phyloP scores from a whole-genome alignment of 2,329 filamentous ascomycete species.

The Penicillium expansum region DNA sequence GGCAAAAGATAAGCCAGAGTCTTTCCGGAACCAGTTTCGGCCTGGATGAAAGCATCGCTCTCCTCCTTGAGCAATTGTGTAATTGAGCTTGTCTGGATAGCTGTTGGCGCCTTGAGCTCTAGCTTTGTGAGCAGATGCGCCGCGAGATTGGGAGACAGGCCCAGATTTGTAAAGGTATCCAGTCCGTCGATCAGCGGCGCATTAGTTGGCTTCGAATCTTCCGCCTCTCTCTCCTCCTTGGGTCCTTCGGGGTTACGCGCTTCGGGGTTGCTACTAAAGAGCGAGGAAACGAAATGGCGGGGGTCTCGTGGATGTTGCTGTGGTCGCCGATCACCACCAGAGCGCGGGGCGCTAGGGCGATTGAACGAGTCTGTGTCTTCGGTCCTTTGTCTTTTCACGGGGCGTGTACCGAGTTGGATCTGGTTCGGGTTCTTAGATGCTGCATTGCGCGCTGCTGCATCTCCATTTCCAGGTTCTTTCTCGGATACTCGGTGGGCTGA shows the following conservation, averaged over 20 bases:
- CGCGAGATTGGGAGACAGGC: conserved; percentile 75
- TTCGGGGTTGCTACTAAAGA: conserved; percentile 86
- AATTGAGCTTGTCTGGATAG: conserved; percentile 89
- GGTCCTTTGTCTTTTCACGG: conserved; percentile 43
- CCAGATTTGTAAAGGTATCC: conserved; percentile 81
- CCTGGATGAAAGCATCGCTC: conserved; percentile 91
- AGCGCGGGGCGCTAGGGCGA: conserved; percentile 9
- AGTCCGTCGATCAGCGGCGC: conserved; percentile 81
- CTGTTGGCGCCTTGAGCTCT: conserved; percentile 83
- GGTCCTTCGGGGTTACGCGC: conserved; percentile 57
- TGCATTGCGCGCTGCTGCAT: conserved; percentile 13
- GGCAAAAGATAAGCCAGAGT: conserved; percentile 94
- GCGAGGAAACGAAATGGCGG: conserved; percentile 75
- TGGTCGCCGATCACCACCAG: conserved; percentile 13
- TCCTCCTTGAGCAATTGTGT: conserved; percentile 75
- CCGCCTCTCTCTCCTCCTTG: conserved; percentile 41
- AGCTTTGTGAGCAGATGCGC: conserved; percentile 82
- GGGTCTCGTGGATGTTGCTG: conserved; percentile 42
- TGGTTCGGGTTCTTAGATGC: conserved; percentile 35
- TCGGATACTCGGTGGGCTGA: conserved; percentile 43
- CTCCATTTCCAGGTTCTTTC: conserved; percentile 8
- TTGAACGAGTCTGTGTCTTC: conserved; percentile 34
- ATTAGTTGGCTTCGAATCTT: conserved; percentile 70
- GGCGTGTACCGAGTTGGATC: conserved; percentile 33
- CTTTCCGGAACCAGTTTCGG: conserved; percentile 96